Base-by-base conservation (phyloP, 2,329 filamentous ascomycete species). In the Botrytis deweyae region DNA sequence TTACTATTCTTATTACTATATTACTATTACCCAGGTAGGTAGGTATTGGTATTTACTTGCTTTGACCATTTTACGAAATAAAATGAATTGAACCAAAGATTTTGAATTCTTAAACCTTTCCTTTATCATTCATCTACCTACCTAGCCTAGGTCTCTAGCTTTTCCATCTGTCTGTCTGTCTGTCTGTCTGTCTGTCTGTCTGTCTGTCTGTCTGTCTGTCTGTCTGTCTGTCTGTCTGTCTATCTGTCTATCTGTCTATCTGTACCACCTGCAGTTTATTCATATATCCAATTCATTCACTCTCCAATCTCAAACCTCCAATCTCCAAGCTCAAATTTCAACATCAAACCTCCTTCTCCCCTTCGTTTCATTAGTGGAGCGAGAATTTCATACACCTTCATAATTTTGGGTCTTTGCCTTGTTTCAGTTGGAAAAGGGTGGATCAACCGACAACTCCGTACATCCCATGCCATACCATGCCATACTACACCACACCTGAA, bases 61-160 rank as follows among this genome's bases (percentile, higher is more conserved):
- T 66, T 66, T 66, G 63, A 66, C 63, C 42, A 36, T 49, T 29
- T 16, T 29, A 66, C 63, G 42, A 66, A 66, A 66, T 55, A 44
- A 66, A 22, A 65, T 65, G 62, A 46, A 40, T 65, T 25, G n/a
- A 65, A 33, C 9, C 25, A 65, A 25, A 46, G 29, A 65, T 65
- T n/a, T 55, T 12, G 49, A n/a, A 58, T 58, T 18, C 29, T 22
- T 18, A 49, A 66, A 66, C 12, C 63, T 49, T 66, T 49, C 29
- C 42, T 66, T 49, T 49, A 16, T 4, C 14, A 40, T 46, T 33
- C 63, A 65, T 44, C 25, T 36, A 10, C 3, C 12, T 36, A n/a
- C 40, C 40, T 42, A 14, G 40, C 40, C 40, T 42, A 14, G 40
- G 40, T 42, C 12, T 42, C 38, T 40, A 40, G 33, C 33, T 33